Evolutionary conservation across 1,284 basidiomycete species (phyloP), one percentile per base, ranked within the genome.

Genomic region (Irpex sp.): DNA sequence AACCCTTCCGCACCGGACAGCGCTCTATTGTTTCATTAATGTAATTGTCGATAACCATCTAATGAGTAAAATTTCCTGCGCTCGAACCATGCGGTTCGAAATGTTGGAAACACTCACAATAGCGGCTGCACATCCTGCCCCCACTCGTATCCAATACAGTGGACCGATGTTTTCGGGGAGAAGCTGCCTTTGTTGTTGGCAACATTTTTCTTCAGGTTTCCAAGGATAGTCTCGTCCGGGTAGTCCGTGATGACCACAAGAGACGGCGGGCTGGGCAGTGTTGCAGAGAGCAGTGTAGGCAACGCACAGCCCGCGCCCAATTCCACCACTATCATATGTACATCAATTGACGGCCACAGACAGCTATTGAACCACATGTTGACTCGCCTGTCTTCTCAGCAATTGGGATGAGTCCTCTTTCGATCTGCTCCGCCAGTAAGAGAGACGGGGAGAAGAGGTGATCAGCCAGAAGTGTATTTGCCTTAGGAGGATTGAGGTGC

Each of bases 391-490:
- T 80, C 60, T 71, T 73, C 7, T 72, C 72, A 1, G 64, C 62
- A 5, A 82, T 69, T 17, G 76, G 70, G 8, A 91, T 72, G 4
- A 84, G 68, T 1, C 80, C 79, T 59, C 80, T 73, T 71, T 92
- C 86, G 6, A 91, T 84, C 26, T 80, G 76, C 70, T 91, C 87
- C 1, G 86, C 85, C 19, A 91, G 78, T 61, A 87, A 81, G 5
- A 91, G 76, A 2, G 84, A 83, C 9, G 87, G 88, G 52, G 86
- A 90, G 71, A 89, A 91, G 1, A 90, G 77, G 65, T 88, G 87
- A 73, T 91, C 88, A 59, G 87, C 89, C 13, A 91, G 78, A 15
- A 90, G 78, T 9, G 86, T 89, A 66, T 85, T 88, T 17, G 87
- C 86, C 51, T 54, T 54, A 6, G 31, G 31, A 34, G 31, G 31